Evolutionary conservation across 2,329 filamentous ascomycete genomes (phyloP), one percentile per base, ranked within the genome.

Genomic region (Hypomyces perniciosus): DNA sequence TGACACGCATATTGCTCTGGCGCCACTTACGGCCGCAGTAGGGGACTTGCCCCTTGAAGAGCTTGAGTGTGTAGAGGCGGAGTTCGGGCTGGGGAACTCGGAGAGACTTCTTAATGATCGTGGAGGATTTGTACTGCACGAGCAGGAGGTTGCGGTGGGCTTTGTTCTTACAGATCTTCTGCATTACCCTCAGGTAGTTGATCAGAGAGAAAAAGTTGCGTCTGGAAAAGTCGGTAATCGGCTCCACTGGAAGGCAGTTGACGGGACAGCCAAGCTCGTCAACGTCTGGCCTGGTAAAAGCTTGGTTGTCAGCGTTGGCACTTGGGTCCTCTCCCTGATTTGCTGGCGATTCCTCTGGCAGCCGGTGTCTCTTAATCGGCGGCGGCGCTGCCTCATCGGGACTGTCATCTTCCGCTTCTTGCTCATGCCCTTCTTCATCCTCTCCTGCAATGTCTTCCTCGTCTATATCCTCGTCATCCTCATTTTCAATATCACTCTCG

Each of bases 1-100:
- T 99, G 63, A 97, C 91, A 50, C 92, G 88, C 93, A 99, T 99
- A 69, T 99, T 97, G 60, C 84, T 85, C 72, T 97, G 93, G 10
- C 93, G 85, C 93, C 93, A 99, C 72, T 99, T 99, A 40, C 93
- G 85, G 26, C 93, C 92, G 68, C 92, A 97, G 74, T 96, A 99
- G 1, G 93, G 93, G 4, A 99, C 93, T 69, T 99, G 93, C 54
- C 90, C 93, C 70, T 99, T 99, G 83, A 97, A 97, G 0, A 99
- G 79, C 71, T 99, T 99, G 59, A 99, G 81, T 0, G 93, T 96
- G 73, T 97, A 97, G 40, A 96, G 83, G 5, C 93, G 84, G 38
- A 99, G 77, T 62, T 90, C 81, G 2, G 85, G 85, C 62, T 99
- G 90, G 0, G 92, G 92, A 26, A 96, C 86, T 59, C 93, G 92